Evolutionary conservation across 1,284 basidiomycete species (phyloP), one percentile per base, ranked within the genome.

Genomic region (Vanrija sp.): DNA sequence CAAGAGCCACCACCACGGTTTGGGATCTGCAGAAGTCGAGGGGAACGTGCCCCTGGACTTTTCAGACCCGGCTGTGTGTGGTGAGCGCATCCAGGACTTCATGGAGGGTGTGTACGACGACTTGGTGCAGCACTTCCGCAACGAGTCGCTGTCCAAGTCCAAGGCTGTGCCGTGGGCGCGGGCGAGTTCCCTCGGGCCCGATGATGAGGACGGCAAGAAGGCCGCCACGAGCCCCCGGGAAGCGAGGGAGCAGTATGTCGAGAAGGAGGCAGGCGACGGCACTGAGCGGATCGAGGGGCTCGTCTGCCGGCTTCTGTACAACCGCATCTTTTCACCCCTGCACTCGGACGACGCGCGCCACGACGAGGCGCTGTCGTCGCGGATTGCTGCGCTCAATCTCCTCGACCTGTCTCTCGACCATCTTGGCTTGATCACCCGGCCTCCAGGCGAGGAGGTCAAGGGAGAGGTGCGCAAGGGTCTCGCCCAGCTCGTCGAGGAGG

Each of bases 321-420:
- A 87, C 64, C 74, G 81, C 44, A 67, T 88, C 19, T 88, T 86
- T 67, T 77, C 82, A 3, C 84, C 83, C 2, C 77, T 83, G 2
- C 80, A 79, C 0, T 85, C 88, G 0, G 87, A 90, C 57, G 91
- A 96, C 67, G 79, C 83, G 0, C 85, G 84, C 2, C 90, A 93
- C 65, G 91, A 97, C 66, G 89, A 90, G 64, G 86, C 89, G 0
- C 78, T 98, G 4, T 84, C 90, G 0, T 89, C 85, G 62, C 84
- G 92, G 4, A 86, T 97, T 20, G 89, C 89, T 10, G 93, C 91
- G 0, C 79, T 98, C 41, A 93, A 94, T 64, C 83, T 92, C 78
- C 78, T 96, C 0, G 93, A 96, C 67, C 78, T 98, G 0, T 82
- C 84, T 2, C 78, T 97, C 18, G 85, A 87, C 39, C 91, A 96